Evolutionary conservation across 352 stramenopile species (phyloP), one percentile per base, ranked within the genome.

Genomic region (Thraustotheca clavata): DNA sequence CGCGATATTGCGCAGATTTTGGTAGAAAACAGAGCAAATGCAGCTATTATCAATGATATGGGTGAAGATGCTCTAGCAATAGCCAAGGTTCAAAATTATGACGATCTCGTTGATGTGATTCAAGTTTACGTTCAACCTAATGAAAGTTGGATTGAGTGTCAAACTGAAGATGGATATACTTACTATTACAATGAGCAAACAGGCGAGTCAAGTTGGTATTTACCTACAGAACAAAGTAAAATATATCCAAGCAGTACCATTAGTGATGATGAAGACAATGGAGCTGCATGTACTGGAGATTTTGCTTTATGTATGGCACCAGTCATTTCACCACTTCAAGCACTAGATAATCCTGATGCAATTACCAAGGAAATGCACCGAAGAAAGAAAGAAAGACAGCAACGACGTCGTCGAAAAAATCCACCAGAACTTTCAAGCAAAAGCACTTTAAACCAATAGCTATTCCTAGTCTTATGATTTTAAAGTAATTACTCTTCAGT

Each of bases 171-270:
- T 35, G 73, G 77, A 22, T 67, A 81, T 46, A 59, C 70, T n/a
- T 90, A 86, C 49, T 88, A 74, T 60, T 90, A 87, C 71, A 88
- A 90, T 72, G 47, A 49, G 0, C 18, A 61, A 32, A 87, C 76
- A 0, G 71, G 72, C 11, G 72, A 75, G 16, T 88, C 81, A 36
- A 83, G 72, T 22, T 90, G 81, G 81, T 72, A 85, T 49, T 57
- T 47, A 8, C 69, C n/a, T 68, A 24, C 31, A 71, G n/a, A 16
- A 32, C 26, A 22, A 31, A 52, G 24, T 18, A 52, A 52, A 4
- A n/a, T n/a, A n/a, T n/a, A n/a, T n/a, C n/a, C n/a, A n/a, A n/a
- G n/a, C 33, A 49, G 26, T 24, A 24, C 43, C 43, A 7, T n/a
- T n/a, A n/a, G n/a, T n/a, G 2, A 14, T 52, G 9, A 11, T 7